Percentiles rank a stretch among this genome's conserved stretches.
Conservation (phyloP, 177 flowering plant genomes). For the Telopea speciosissima region DNA sequence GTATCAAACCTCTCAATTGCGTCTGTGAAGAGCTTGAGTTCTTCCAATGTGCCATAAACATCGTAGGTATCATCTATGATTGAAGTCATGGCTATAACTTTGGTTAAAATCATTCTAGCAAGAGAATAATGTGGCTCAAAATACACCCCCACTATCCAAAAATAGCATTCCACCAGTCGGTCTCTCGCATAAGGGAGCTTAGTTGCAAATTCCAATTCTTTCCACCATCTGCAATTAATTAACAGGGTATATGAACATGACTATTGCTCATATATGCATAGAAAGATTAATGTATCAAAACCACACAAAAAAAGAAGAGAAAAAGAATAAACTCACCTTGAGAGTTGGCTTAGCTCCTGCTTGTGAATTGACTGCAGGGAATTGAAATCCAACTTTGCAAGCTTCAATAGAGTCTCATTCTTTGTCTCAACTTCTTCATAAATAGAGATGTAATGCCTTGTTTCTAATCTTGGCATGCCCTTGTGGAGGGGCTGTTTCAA, state of each 20-base stretch:
- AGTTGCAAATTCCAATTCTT: constrained; percentile 3
- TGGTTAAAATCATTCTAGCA: constrained; percentile 5
- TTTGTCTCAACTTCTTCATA: no score
- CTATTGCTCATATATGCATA: no score
- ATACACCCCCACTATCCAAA: constrained; percentile 13
- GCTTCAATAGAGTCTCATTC: no score
- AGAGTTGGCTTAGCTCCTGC: neutral
- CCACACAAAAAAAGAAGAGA: no score
- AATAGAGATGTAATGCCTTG: no score
- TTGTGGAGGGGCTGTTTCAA: no score
- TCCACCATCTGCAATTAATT: constrained; percentile 18
- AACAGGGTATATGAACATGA: neutral
- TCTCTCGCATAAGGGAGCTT: constrained; percentile 19
- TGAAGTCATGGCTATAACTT: constrained; percentile 2
- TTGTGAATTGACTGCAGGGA: no score
- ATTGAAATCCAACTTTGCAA: no score
- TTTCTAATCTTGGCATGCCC: no score
- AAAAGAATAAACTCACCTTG: neutral
- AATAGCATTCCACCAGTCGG: constrained; percentile 17
- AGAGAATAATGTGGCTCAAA: constrained; percentile 8
- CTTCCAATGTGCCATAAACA: constrained; percentile 13
- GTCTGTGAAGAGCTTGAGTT: constrained; percentile 15
- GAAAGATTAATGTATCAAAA: no score
- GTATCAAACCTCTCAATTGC: constrained; percentile 9
- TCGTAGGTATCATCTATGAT: constrained; percentile 18